phyloP scores from a whole-genome alignment of 2,329 filamentous ascomycete genomes.

The Penicillium sp. region DNA sequence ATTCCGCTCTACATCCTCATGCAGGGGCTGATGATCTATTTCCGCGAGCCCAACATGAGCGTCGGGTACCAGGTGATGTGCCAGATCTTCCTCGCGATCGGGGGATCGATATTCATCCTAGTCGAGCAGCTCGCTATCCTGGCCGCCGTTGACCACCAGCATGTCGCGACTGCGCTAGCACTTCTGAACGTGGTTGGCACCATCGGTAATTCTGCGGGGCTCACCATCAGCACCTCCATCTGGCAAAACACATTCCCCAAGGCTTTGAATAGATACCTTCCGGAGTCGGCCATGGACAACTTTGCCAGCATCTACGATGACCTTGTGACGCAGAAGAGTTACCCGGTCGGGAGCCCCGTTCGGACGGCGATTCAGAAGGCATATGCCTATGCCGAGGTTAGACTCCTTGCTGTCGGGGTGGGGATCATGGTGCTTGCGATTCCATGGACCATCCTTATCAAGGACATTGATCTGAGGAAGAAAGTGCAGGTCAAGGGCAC shows the following conservation, averaged over 20 bases:
- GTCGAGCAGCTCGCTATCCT: conserved; percentile 61
- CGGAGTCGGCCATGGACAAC: conserved; percentile 10
- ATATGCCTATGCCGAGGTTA: conserved; percentile 60
- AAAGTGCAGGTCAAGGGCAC: conserved; percentile 57
- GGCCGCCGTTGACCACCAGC: conserved; percentile 59
- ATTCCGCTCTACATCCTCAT: conserved; percentile 60
- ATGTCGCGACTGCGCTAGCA: conserved; percentile 61
- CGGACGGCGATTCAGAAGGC: conserved; percentile 63
- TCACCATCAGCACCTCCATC: conserved; percentile 62
- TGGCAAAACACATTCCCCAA: conserved; percentile 63
- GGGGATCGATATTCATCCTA: conserved; percentile 59
- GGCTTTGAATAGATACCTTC: conserved; percentile 40
- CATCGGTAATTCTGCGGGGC: conserved; percentile 61
- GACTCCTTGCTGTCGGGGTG: conserved; percentile 58
- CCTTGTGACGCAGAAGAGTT: conserved; percentile 28
- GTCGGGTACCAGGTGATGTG: conserved; percentile 63
- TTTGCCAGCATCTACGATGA: conserved; percentile 19
- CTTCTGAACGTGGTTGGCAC: conserved; percentile 60
- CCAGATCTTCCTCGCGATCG: conserved; percentile 63
- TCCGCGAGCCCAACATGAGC: conserved; percentile 52
- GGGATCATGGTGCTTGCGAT: conserved; percentile 52
- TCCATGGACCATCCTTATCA: conserved; percentile 52
- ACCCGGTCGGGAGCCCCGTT: conserved; percentile 48
- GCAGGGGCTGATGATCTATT: conserved; percentile 62
- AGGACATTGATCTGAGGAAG: conserved; percentile 56